Conservation (phyloP, 305 asterid genomes). For the Plantago lanceolata region DNA sequence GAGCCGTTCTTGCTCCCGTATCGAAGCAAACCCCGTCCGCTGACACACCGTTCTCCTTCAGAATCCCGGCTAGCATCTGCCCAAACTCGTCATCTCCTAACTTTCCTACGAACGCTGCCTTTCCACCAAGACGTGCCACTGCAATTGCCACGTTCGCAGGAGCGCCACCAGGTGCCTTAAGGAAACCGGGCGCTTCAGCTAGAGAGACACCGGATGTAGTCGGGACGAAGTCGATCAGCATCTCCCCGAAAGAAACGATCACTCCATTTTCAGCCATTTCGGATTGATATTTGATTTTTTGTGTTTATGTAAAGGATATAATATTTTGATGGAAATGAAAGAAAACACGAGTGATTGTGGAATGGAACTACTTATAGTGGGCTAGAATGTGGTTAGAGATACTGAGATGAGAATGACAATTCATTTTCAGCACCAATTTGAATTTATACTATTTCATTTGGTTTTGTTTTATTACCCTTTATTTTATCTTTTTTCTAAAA, state of each 20-base stretch:
- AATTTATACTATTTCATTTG: too few species aligned
- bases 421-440: too few species aligned
- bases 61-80: constrained; percentile 80
- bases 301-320: too few species aligned
- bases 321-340: neutral
- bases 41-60: constrained; percentile 63
- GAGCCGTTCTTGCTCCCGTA: constrained; percentile 72
- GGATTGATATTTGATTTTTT: too few species aligned
- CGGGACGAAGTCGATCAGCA: constrained; percentile 85
- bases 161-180: constrained; percentile 88
- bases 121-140: constrained; percentile 71
- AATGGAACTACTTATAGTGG: too few species aligned
- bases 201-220: constrained; percentile 85
- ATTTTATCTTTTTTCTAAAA: too few species aligned
- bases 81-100: constrained; percentile 90
- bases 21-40: constrained; percentile 73
- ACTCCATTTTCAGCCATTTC: constrained; percentile 22
- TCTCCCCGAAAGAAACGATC: constrained; percentile 88
- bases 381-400: too few species aligned
- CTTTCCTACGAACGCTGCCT: constrained; percentile 72
- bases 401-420: too few species aligned
- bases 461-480: too few species aligned
- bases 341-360: too few species aligned
- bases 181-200: constrained; percentile 75
- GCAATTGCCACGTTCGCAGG: constrained; percentile 80